Evolutionary conservation across 345 rosid genomes (phyloP), one percentile per base, ranked within the genome.

Genomic region (Pistacia vera): DNA sequence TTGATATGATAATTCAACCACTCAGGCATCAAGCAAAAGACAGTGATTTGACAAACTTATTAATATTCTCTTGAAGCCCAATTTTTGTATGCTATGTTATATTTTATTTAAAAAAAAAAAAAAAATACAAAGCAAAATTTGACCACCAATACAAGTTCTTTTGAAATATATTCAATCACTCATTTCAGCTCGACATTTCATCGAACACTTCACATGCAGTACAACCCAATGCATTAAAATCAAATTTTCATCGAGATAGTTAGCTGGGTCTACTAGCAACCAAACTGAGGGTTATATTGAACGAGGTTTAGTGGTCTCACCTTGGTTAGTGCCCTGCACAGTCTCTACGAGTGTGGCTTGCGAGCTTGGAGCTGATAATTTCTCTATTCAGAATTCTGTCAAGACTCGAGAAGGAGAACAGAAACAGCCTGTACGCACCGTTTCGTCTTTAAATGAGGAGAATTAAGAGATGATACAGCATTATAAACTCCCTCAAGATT

Each of bases 131-230:
- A 77, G 30, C 5, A 4, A 20, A 49, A 41, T n/a, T 1, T 20
- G 10, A 70, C 57, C 64, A 72, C 64, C 35, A 61, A 72, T 4
- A 13, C 11, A 30, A 18, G 13, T 71, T 22, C 10, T 38, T 9
- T 25, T 46, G 41, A 46, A 14, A 20, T 46, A 73, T 58, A 38
- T 63, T 1, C 30, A 52, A 66, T 46, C 20, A 33, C 51, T 65
- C 55, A 35, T 14, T 54, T 35, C n/a, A 25, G 2, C 72, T 38
- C 61, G 73, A 68, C 78, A 81, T 81, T 81, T 60, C 71, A 75
- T 83, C 86, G 76, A 83, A 76, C 84, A 81, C 1, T 68, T 78
- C 11, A 7, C 63, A 14, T 54, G 80, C 82, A 78, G 8, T 30
- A 22, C 35, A 18, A 5, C 22, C 33, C 69, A 3, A 4, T 66